These are phyloP conservation scores for Globisporangium spiculum DNA, from an alignment of 352 stramenopile species.

Conservation along the genomic window DNA sequence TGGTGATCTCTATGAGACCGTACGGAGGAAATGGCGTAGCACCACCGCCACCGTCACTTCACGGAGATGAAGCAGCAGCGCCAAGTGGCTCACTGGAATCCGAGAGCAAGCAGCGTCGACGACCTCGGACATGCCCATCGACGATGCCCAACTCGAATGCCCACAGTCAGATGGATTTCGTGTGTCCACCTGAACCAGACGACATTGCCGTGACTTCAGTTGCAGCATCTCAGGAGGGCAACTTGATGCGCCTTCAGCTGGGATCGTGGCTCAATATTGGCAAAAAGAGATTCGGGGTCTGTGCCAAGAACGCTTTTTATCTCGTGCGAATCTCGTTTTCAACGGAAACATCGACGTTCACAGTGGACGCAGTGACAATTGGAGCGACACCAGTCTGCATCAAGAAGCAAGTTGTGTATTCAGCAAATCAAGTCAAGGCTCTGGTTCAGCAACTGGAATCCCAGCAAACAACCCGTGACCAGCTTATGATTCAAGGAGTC, in stretches of 20 bases:
- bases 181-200: not conserved
- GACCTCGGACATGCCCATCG: conserved; percentile 44
- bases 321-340: conserved; percentile 11
- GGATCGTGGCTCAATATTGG: conserved; percentile 15
- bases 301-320: not conserved
- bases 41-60: not conserved
- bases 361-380: not conserved
- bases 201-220: not conserved
- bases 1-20: conserved; percentile 27
- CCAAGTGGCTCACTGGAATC: not conserved
- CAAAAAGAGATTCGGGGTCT: conserved; percentile 7
- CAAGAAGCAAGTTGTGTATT: not conserved
- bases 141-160: conserved; percentile 30
- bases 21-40: conserved; percentile 3
- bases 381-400: not conserved
- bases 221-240: not conserved
- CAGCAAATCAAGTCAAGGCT: not conserved
- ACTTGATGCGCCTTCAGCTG: conserved; percentile 1
- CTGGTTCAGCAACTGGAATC: conserved; percentile 27
- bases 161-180: not conserved
- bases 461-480: conserved; percentile 15
- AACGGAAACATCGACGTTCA: not conserved
- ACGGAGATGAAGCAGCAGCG: not conserved
- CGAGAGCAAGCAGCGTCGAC: not conserved
- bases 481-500: conserved; percentile 13